These are phyloP conservation scores for Globisporangium cylindrosporum DNA, from an alignment of 352 stramenopile genomes.

Conservation along the genomic window DNA sequence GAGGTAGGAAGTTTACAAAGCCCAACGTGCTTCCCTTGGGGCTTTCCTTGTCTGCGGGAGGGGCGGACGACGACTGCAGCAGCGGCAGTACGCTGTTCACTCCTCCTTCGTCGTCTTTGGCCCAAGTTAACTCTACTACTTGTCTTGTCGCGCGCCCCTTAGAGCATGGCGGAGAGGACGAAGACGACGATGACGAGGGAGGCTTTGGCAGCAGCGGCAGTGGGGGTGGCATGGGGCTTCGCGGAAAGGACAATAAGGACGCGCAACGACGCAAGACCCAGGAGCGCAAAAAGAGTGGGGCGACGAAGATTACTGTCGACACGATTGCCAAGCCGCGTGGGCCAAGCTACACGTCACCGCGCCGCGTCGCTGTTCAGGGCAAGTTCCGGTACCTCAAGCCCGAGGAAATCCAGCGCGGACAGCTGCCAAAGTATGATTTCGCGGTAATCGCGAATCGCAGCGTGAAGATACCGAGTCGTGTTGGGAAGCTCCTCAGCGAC, in stretches of 20 bases:
- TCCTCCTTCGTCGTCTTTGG: conserved; percentile 15
- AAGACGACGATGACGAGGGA: conserved; percentile 28
- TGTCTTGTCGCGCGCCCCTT: conserved; percentile 47
- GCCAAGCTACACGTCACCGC: conserved; percentile 28
- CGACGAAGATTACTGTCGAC: conserved; percentile 12
- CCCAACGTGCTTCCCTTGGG: conserved; percentile 2
- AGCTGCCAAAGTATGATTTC: conserved; percentile 70
- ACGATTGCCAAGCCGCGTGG: not conserved
- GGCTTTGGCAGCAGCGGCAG: conserved; percentile 21
- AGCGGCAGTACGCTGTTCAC: conserved; percentile 9
- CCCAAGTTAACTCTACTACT: conserved; percentile 54
- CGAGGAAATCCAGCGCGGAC: conserved; percentile 65
- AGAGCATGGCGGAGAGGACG: conserved; percentile 28
- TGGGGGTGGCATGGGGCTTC: not conserved
- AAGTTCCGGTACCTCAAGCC: conserved; percentile 82
- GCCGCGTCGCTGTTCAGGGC: conserved; percentile 24
- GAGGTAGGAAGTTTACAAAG: conserved; percentile 15
- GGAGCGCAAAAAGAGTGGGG: conserved; percentile 15
- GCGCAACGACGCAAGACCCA: conserved; percentile 17
- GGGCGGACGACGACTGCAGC: conserved; percentile 16
- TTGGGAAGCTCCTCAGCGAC: conserved; percentile 25
- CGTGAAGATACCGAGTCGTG: conserved; percentile 37
- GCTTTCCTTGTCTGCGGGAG: conserved; percentile 2
- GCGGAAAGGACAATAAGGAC: conserved; percentile 4
- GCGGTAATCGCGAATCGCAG: conserved; percentile 76